Evolutionary conservation across 2,329 filamentous ascomycete genomes (phyloP).

Genomic region (Fusarium austroafricanum): DNA sequence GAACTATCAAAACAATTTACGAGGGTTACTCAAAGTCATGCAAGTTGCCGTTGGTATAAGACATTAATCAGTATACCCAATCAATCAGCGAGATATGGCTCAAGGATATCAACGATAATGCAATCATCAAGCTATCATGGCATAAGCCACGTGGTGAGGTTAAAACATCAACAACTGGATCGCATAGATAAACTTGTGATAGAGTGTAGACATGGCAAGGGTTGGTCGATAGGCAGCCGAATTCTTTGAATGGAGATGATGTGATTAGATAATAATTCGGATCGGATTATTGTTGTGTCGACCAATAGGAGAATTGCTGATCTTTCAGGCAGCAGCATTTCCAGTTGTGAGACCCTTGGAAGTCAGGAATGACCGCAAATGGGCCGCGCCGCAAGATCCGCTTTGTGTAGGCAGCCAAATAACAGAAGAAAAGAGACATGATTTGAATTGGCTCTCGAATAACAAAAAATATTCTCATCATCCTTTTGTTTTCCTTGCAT

Average conservation of each 20-base stretch:
- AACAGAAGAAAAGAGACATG: constrained; percentile 41
- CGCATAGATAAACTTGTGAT: constrained; percentile 13
- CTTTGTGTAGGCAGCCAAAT: constrained; percentile 48
- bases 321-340: constrained; percentile 47
- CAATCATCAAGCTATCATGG: background rate
- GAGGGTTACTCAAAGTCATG: background rate
- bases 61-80: background rate
- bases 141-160: background rate
- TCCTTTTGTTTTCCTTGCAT: constrained; percentile 1
- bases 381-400: constrained; percentile 45
- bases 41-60: background rate
- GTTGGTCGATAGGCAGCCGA: constrained; percentile 29
- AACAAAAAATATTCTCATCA: too few species aligned
- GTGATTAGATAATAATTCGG: background rate
- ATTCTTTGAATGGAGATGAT: constrained; percentile 12
- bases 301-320: constrained; percentile 32
- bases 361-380: constrained; percentile 46
- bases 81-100: background rate
- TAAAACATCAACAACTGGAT: constrained; percentile 5
- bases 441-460: constrained; percentile 5
- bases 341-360: constrained; percentile 30
- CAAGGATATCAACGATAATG: too few species aligned
- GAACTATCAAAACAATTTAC: background rate
- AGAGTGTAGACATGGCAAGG: constrained; percentile 9
- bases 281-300: background rate